phyloP scores from a whole-genome alignment of 1,284 basidiomycete genomes.

The Rhodotorula sp. region DNA sequence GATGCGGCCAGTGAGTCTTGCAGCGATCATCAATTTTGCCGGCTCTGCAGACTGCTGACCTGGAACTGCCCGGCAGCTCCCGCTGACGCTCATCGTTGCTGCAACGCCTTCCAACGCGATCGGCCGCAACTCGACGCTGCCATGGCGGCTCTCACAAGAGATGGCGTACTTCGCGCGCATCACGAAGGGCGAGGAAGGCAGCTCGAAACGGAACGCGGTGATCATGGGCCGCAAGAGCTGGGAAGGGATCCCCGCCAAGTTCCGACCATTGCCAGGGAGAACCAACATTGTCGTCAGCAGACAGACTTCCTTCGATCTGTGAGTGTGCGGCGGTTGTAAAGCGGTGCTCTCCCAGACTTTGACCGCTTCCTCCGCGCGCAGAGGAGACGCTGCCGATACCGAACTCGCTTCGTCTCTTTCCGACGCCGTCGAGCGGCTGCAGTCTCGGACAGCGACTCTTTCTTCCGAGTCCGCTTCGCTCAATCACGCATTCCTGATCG shows the following conservation, averaged over 20 bases:
- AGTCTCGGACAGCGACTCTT: constrained; percentile 59
- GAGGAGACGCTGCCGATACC: constrained; percentile 8
- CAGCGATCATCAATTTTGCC: no score
- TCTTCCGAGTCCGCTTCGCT: constrained; percentile 50
- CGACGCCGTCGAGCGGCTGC: constrained; percentile 45
- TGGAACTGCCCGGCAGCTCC: constrained; percentile 28
- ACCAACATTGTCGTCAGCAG: constrained; percentile 79
- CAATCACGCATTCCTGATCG: constrained; percentile 71
- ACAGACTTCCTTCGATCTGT: constrained; percentile 65
- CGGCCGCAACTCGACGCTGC: constrained; percentile 69
- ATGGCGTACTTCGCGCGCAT: constrained; percentile 89
- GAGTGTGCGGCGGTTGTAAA: constrained; percentile 46
- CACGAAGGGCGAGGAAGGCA: constrained; percentile 59
- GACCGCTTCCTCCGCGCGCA: not conserved
- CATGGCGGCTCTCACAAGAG: constrained; percentile 87
- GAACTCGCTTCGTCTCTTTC: constrained; percentile 43
- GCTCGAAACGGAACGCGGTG: constrained; percentile 65
- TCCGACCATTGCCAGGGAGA: constrained; percentile 75
- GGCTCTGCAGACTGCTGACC: not conserved
- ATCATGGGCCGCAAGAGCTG: constrained; percentile 98
- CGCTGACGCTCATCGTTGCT: constrained; percentile 86
- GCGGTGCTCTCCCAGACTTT: not conserved
- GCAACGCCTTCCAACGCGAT: constrained; percentile 87
- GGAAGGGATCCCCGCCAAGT: constrained; percentile 92
- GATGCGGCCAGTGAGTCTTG: constrained; percentile 19